Evolutionary conservation across 2,329 filamentous ascomycete genomes (phyloP).

Genomic region (Fusarium acutatum): DNA sequence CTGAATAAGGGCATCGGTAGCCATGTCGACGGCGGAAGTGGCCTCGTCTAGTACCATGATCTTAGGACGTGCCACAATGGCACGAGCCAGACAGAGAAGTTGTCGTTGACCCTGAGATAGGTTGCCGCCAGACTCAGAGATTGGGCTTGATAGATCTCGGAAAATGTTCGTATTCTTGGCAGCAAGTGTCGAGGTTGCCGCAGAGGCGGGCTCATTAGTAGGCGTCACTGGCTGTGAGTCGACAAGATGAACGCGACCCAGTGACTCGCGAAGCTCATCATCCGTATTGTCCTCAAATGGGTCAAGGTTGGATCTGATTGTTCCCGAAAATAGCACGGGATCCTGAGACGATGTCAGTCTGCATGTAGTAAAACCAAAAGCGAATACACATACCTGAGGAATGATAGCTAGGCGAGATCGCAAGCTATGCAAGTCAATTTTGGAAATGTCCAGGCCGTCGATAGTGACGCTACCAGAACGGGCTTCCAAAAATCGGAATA

Average conservation of each 20-base stretch:
- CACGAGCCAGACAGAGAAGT: slow-evolving; percentile 77
- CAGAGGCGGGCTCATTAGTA: slow-evolving; percentile 49
- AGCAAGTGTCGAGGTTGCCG: slow-evolving; percentile 44
- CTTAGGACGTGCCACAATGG: slow-evolving; percentile 75
- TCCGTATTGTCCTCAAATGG: slow-evolving; percentile 77
- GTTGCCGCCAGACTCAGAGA: slow-evolving; percentile 78
- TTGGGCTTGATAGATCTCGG: slow-evolving; percentile 66
- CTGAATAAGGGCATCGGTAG: slow-evolving; percentile 78
- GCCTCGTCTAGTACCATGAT: slow-evolving; percentile 85
- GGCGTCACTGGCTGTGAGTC: slow-evolving; percentile 52
- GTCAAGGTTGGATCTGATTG: slow-evolving; percentile 79
- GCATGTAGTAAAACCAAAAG: not conserved
- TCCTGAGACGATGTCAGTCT: slow-evolving; percentile 58
- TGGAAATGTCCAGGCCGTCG: slow-evolving; percentile 79
- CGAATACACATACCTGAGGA: slow-evolving; percentile 59
- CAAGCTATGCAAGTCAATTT: slow-evolving; percentile 73
- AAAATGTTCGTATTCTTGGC: slow-evolving; percentile 72
- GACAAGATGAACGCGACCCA: slow-evolving; percentile 75
- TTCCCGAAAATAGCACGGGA: slow-evolving; percentile 83
- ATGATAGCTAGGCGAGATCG: slow-evolving; percentile 82
- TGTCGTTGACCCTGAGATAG: slow-evolving; percentile 80
- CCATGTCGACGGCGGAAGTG: slow-evolving; percentile 81
- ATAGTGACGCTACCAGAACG: slow-evolving; percentile 72
- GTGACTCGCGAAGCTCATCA: slow-evolving; percentile 72
- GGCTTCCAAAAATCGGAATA: slow-evolving; percentile 81